Evolutionary conservation across 2,329 filamentous ascomycete species (phyloP).

Genomic region (Emmonsia crescens): DNA sequence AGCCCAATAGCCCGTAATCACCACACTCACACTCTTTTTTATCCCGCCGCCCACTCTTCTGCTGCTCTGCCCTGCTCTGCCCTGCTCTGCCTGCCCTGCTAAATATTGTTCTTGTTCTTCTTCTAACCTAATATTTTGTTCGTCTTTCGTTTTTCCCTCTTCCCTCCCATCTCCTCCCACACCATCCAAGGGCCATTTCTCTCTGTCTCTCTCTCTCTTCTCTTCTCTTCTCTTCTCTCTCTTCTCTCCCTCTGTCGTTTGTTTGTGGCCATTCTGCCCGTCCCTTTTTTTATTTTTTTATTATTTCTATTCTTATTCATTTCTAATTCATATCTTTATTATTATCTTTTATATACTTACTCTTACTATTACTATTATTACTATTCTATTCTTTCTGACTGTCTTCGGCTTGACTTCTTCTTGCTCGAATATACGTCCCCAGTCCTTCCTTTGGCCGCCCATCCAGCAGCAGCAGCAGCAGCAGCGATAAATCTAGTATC

Average conservation of each 20-base stretch:
- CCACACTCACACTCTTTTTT: neutral
- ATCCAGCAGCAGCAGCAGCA: conserved; percentile 10
- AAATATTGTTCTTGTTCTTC: neutral
- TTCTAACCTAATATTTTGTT: too few species aligned
- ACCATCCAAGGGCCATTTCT: neutral
- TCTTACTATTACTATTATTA: conserved; percentile 17
- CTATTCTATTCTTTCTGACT: conserved; percentile 23
- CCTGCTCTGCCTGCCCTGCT: neutral
- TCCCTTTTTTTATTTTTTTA: conserved; percentile 8
- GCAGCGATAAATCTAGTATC: neutral
- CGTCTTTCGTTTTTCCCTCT: neutral
- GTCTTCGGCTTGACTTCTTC: conserved; percentile 20
- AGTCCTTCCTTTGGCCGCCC: conserved; percentile 25
- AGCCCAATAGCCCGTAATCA: too few species aligned
- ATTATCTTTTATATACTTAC: neutral
- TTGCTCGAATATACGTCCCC: conserved; percentile 22
- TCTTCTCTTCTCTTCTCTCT: neutral
- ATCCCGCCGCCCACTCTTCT: neutral
- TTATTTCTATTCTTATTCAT: conserved; percentile 6
- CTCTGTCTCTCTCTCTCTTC: neutral
- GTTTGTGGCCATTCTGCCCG: neutral
- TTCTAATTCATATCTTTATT: neutral
- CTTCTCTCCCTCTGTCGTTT: neutral
- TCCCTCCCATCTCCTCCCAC: neutral
- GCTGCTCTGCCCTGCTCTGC: too few species aligned